A percentile compares a stretch with the other conserved stretches of the same genome.
phyloP scores from a whole-genome alignment of 768 basidiomycete species.

The Suillus placidus region DNA sequence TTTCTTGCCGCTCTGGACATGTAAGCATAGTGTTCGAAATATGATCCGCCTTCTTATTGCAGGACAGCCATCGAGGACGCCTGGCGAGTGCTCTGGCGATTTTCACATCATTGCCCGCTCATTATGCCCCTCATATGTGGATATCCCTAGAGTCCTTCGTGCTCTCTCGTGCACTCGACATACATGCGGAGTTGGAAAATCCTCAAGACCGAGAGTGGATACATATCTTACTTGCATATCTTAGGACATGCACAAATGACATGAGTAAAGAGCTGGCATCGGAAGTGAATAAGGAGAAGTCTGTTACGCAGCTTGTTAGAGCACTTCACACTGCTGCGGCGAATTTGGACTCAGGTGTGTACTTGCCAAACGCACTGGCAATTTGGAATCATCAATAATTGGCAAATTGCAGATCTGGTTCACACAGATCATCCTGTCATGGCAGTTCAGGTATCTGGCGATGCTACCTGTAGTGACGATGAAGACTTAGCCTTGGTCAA shows the following conservation, averaged over 20 bases:
- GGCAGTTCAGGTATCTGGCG: constrained; percentile 48
- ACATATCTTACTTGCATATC: constrained; percentile 72
- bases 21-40: constrained; percentile 51
- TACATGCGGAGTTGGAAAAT: constrained; percentile 59
- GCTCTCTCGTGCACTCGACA: constrained; percentile 72
- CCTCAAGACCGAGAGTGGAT: constrained; percentile 79
- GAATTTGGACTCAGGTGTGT: constrained; percentile 57
- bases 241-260: constrained; percentile 67
- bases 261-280: constrained; percentile 54
- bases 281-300: constrained; percentile 51
- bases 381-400: constrained; percentile 16
- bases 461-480: constrained; percentile 54
- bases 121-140: constrained; percentile 85
- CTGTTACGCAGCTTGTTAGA: constrained; percentile 53
- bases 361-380: constrained; percentile 1
- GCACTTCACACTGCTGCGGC: constrained; percentile 52
- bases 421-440: constrained; percentile 73
- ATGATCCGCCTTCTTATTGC: constrained; percentile 6
- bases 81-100: constrained; percentile 64
- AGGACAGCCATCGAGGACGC: constrained; percentile 65
- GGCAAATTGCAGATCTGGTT: constrained; percentile 54
- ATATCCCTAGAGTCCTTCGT: constrained; percentile 77
- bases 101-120: constrained; percentile 81
- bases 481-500: constrained; percentile 69
- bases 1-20: constrained; percentile 86